These are phyloP conservation scores for Gossypium davidsonii DNA, from an alignment of 441 rosid genomes.

Conservation along the genomic window DNA sequence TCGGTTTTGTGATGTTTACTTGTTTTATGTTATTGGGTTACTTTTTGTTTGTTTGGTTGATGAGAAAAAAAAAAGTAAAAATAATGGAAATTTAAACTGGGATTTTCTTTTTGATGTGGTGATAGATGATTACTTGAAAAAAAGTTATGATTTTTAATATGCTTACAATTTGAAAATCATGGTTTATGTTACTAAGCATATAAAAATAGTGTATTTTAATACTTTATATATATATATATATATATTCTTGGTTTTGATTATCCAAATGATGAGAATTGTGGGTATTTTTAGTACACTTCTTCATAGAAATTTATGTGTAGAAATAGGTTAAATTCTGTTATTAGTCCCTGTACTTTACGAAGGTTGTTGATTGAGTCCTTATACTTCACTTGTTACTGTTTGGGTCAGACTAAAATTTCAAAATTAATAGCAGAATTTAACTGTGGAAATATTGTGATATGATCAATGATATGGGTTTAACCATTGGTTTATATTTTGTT, in stretches of 20 bases:
- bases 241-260: background rate
- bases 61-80: background rate
- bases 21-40: background rate
- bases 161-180: background rate
- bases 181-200: background rate
- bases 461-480: background rate
- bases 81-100: background rate
- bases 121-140: background rate
- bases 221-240: background rate
- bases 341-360: no score
- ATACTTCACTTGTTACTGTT: no score
- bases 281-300: background rate
- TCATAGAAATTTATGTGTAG: no score
- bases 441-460: background rate
- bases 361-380: no score
- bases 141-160: background rate
- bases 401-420: no score
- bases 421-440: no score
- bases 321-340: no score
- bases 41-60: background rate
- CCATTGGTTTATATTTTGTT: background rate
- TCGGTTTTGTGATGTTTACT: background rate
- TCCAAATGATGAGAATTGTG: background rate
- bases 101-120: background rate
- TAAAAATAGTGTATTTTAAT: background rate